Evolutionary conservation across 192 early-diverging fungal species (phyloP).

Genomic region (Physocladia obscura): DNA sequence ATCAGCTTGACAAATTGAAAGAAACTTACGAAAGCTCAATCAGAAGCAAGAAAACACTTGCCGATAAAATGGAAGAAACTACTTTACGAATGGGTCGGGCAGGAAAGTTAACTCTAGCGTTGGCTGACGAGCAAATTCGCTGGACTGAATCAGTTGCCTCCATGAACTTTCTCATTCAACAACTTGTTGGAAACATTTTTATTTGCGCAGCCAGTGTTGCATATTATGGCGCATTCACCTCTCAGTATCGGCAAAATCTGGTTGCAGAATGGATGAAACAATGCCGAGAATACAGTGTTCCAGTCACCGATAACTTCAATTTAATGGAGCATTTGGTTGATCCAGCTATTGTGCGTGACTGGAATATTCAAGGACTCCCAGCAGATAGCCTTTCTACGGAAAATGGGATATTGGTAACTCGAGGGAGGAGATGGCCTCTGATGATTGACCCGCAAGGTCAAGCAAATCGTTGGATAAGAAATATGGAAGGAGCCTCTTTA

Average conservation of each 20-base stretch:
- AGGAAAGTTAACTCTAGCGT: slow-evolving; percentile 51
- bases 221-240: slow-evolving; percentile 61
- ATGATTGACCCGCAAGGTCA: slow-evolving; percentile 66
- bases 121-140: slow-evolving; percentile 62
- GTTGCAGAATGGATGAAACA: slow-evolving; percentile 47
- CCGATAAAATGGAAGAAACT: slow-evolving; percentile 66
- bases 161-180: slow-evolving; percentile 48
- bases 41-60: slow-evolving; percentile 49
- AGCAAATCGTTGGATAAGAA: slow-evolving; percentile 61
- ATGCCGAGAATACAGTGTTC: slow-evolving; percentile 54
- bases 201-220: slow-evolving; percentile 55
- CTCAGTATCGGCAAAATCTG: slow-evolving; percentile 46
- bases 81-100: slow-evolving; percentile 54
- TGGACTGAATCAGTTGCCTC: slow-evolving; percentile 59
- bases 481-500: slow-evolving; percentile 55
- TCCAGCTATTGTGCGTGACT: slow-evolving; percentile 55
- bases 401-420: slow-evolving; percentile 59
- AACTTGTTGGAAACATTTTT: slow-evolving; percentile 61
- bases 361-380: slow-evolving; percentile 64
- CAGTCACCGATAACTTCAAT: slow-evolving; percentile 56
- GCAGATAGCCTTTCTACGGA: slow-evolving; percentile 57
- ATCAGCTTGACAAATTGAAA: slow-evolving; percentile 59
- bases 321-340: slow-evolving; percentile 52
- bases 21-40: slow-evolving; percentile 57
- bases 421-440: slow-evolving; percentile 57